These are phyloP conservation scores for Neofusicoccum sp. DNA, from an alignment of 2,329 filamentous ascomycete genomes.

Conservation along the genomic window DNA sequence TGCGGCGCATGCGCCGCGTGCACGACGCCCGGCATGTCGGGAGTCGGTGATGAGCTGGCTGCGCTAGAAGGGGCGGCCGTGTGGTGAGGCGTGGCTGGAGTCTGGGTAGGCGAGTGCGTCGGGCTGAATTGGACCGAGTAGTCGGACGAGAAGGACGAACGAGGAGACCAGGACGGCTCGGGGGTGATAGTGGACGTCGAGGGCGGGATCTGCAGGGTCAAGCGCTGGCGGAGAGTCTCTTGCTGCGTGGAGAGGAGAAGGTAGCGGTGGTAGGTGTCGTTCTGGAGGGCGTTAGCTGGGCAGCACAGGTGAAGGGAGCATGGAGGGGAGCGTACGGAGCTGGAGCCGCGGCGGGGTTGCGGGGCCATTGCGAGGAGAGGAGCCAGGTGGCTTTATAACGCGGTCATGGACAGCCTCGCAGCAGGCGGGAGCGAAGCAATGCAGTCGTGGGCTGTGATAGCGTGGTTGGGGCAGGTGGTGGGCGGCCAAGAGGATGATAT, in stretches of 20 bases:
- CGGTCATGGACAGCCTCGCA: not conserved
- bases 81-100: constrained; percentile 1
- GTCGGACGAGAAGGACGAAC: constrained; percentile 20
- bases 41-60: constrained; percentile 3
- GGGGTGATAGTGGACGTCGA: constrained; percentile 20
- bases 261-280: constrained; percentile 39
- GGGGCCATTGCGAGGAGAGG: constrained; percentile 10
- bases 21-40: constrained; percentile 10
- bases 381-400: not conserved
- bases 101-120: constrained; percentile 24
- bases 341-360: constrained; percentile 8
- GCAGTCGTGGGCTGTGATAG: too few species aligned
- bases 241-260: constrained; percentile 42
- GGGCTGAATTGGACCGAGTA: constrained; percentile 23
- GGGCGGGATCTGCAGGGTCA: constrained; percentile 37
- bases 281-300: constrained; percentile 18
- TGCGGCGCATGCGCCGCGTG: not conserved
- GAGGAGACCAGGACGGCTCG: constrained; percentile 34
- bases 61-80: constrained; percentile 3
- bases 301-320: not conserved
- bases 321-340: not conserved
- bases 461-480: too few species aligned
- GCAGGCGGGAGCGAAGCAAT: not conserved
- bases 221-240: constrained; percentile 38
- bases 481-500: too few species aligned